phyloP scores from a whole-genome alignment of 768 basidiomycete species.

The Leccinum fibrillosum region DNA sequence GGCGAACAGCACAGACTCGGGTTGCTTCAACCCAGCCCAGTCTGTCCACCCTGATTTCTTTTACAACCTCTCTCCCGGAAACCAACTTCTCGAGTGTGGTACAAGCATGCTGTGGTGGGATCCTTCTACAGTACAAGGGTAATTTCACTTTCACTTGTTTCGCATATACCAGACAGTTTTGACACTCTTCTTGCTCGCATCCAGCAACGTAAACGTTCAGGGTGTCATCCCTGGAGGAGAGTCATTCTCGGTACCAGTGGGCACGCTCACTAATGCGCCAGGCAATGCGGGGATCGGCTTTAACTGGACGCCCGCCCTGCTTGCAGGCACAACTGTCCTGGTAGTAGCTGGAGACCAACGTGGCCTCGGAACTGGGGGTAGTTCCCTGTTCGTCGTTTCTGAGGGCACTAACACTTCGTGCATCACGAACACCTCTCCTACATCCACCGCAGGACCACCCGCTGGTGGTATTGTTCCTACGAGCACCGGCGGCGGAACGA shows the following conservation, averaged over 20 bases:
- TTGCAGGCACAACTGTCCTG: not conserved
- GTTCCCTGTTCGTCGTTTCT: not conserved
- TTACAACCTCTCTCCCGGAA: not conserved
- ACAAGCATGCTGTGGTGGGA: not conserved
- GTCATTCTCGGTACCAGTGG: not conserved
- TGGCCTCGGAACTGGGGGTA: not conserved
- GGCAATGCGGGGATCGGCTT: not conserved
- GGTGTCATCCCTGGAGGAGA: not conserved
- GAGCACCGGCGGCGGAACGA: not conserved
- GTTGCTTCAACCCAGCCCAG: not conserved
- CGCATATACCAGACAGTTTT: not conserved
- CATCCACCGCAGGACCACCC: not conserved
- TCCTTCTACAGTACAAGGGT: not conserved
- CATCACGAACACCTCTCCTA: not conserved
- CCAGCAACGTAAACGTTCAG: not conserved
- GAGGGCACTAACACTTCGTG: not conserved
- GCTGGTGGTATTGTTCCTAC: not conserved
- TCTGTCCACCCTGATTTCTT: not conserved
- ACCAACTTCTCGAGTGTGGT: not conserved
- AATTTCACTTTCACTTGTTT: not conserved
- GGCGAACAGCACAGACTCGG: not conserved
- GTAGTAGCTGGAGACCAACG: not conserved
- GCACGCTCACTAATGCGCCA: not conserved
- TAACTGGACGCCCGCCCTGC: not conserved
- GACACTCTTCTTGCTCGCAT: not conserved